phyloP scores from a whole-genome alignment of 2,329 filamentous ascomycete genomes.

The Epichloe hybrida region DNA sequence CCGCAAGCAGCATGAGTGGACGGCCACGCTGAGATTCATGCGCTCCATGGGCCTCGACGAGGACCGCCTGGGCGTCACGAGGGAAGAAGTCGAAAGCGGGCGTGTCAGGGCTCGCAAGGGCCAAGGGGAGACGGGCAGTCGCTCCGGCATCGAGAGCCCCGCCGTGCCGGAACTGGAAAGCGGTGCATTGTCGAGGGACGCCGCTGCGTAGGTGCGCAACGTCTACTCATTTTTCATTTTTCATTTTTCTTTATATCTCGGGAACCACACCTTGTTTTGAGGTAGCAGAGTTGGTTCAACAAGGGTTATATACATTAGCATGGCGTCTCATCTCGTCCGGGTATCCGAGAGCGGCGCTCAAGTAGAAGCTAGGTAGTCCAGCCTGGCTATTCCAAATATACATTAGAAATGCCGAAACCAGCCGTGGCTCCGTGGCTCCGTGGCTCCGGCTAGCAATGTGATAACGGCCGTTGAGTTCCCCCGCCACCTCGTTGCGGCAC shows the following conservation, averaged over 20 bases:
- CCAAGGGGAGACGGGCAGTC: background rate
- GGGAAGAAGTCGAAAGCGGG: slow-evolving; percentile 9
- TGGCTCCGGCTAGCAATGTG: no score
- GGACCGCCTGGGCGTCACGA: slow-evolving; percentile 11
- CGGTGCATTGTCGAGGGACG: background rate
- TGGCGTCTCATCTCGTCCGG: no score
- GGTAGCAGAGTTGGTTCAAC: no score
- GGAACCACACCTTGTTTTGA: no score
- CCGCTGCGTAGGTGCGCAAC: background rate
- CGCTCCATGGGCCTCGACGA: slow-evolving; percentile 29
- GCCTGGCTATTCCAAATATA: no score
- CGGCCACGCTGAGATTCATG: slow-evolving; percentile 34
- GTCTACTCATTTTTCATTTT: background rate
- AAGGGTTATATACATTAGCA: no score
- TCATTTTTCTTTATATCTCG: background rate
- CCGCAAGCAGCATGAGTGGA: slow-evolving; percentile 43
- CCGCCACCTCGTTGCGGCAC: no score
- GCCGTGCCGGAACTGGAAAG: background rate
- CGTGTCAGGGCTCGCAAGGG: background rate
- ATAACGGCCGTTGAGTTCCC: no score
- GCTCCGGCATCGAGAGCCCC: background rate
- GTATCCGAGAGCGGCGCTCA: no score
- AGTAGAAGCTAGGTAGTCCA: no score
- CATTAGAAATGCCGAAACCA: no score
- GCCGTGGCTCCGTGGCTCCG: no score